phyloP scores from a whole-genome alignment of 331 rosid species.

The Prunus yedoensis region DNA sequence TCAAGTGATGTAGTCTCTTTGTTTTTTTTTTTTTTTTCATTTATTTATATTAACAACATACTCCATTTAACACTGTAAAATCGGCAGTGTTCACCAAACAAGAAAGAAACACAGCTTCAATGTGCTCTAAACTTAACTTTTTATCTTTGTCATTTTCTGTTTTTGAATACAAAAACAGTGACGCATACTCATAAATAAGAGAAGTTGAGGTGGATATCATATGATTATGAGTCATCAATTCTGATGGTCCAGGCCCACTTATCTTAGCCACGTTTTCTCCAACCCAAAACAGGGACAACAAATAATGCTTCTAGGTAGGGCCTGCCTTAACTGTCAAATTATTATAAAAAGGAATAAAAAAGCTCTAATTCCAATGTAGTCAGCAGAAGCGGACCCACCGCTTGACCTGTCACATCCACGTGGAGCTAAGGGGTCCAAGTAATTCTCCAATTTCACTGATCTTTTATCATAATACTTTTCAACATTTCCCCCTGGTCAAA shows the following conservation, averaged over 20 bases:
- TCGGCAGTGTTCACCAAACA: too few relatives aligned
- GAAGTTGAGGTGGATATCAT: slow-evolving; percentile 42
- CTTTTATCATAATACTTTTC: background rate
- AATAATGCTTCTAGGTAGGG: background rate
- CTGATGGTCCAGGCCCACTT: slow-evolving; percentile 21
- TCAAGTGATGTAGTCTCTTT: too few relatives aligned
- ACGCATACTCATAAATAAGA: background rate
- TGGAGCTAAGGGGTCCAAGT: background rate
- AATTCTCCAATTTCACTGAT: background rate
- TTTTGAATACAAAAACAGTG: background rate
- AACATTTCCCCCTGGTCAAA: background rate
- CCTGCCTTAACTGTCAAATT: background rate
- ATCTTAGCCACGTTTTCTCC: background rate
- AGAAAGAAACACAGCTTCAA: too few relatives aligned
- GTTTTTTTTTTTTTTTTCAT: too few relatives aligned
- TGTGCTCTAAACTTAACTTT: too few relatives aligned
- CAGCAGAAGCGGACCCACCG: background rate
- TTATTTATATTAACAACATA: too few relatives aligned
- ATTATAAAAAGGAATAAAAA: background rate
- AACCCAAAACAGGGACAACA: background rate
- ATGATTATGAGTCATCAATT: slow-evolving; percentile 23
- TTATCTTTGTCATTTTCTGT: too few relatives aligned
- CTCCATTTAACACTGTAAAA: too few relatives aligned
- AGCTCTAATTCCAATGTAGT: slow-evolving; percentile 4
- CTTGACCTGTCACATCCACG: background rate